Base-by-base conservation (phyloP, 2,329 filamentous ascomycete genomes). In the Akanthomyces lecanii region DNA sequence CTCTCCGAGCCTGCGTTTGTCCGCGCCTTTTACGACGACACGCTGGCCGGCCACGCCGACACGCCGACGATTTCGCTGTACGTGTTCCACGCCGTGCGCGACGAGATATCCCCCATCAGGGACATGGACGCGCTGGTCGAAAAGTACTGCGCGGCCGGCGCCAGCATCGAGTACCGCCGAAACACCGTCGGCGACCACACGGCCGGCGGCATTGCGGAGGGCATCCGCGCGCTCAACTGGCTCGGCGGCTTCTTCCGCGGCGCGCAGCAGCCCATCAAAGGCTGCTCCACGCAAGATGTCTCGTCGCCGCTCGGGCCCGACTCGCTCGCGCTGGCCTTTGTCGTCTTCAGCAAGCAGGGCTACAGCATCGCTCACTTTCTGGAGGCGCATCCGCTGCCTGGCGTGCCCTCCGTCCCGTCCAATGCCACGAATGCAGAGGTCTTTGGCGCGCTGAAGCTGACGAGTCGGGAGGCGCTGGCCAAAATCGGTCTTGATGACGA, bases 271-370 rank as follows among this genome's bases (percentile, higher is more conserved):
- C 33, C 45, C 3, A 30, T 11, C 10, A 16, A 21, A 5, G 1
- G 45, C 33, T 50, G 56, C 23, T n/a, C 21, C n/a, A 38, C n/a
- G 21, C 16, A 42, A 7, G 23, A 59, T 4, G 56, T 51, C n/a
- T 11, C 45, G 21, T 18, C 45, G 16, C n/a, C n/a, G 33, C 33
- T 59, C 33, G 45, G 33, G 14, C 1, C 6, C 10, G 45, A 51
- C 44, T 23, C 45, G 33, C 14, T 59, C 25, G 56, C 56, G 33
- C 30, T 59, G 30, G 33, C 40, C 2, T 28, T 51, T 4, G 14
- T 50, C 33, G 45, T 51, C 30, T 51, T 59, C 21, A 40, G 44
- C 21, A 47, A 59, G 36, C 56, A 59, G 56, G 56, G 56, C 28
- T 59, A 51, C 16, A 40, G 33, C 44, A 38, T 59, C 28, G 21